Base-by-base conservation (phyloP, 2,329 filamentous ascomycete genomes). In the Cladophialophora immunda region DNA sequence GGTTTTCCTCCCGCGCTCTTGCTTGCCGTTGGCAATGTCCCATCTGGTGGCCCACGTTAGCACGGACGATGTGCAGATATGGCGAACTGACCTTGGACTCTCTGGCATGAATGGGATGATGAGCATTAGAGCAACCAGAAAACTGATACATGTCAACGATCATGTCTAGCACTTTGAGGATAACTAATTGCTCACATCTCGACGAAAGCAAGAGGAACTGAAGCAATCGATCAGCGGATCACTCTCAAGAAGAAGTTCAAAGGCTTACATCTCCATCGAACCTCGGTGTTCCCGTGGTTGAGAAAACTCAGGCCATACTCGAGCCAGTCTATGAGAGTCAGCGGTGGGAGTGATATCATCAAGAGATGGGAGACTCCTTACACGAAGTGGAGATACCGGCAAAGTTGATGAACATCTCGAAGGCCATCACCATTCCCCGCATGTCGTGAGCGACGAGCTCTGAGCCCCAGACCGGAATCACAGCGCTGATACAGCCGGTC, bases 391-490 rank as follows among this genome's bases (percentile, higher is more conserved):
- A 54, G 15, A 54, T 54, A n/a, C 52, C 52, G 6, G 36, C 34
- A 38, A 45, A 45, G 32, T 59, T 59, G 29, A 59, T 25, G 22
- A 45, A 45, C 34, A 59, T 45, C n/a, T 59, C 57, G 25, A 59
- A 45, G 4, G 57, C 57, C 34, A 59, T 59, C 19, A 59, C 34
- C 36, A 45, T 41, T 4, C 90, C 90, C 50, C 90, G 85, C 1
- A 86, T 88, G 0, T 85, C 90, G 73, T 91, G 87, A 45, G 89
- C 85, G 0, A 88, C 86, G 0, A 87, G 89, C 76, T 92, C 90
- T 0, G 89, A 89, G 0, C 88, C 88, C 88, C 88, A 92, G 2
- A 91, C 89, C 0, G 90, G 90, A 0, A 89, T 86, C 68, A 92
- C 91, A 7, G 88, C 86, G 73, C 91, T 92, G 38, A 92, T 75